Base-by-base conservation (phyloP, 75 land plant species). In the Picea sitchensis region DNA sequence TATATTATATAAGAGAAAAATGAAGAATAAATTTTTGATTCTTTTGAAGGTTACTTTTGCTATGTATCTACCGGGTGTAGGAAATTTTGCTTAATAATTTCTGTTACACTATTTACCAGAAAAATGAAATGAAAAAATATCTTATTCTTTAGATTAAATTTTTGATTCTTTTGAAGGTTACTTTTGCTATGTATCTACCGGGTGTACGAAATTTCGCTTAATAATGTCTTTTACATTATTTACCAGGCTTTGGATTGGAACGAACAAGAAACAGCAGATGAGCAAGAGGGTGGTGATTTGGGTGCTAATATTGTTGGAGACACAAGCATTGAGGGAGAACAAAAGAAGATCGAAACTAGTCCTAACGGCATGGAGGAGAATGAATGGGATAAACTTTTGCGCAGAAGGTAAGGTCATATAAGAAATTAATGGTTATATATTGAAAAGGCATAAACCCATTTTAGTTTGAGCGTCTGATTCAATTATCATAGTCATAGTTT, bases 321-420 rank as follows among this genome's bases (percentile, higher is more conserved):
- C 61, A 34, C 59, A 2, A 61, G n/a, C n/a, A 85, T 64, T 30
- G 83, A 63, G 41, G 78, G 68, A 58, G 75, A 76, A 76, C 91
- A 86, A 71, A 86, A 78, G 76, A 90, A 91, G 65, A 83, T 78
- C 3, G 95, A 91, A 51, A 80, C 81, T 75, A 36, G 14, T 62
- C 75, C 36, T 5, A 76, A 71, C 81, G 65, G 36, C 65, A 65
- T 73, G 38, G 97, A 89, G 72, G 98, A 93, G 74, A 95, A 94
- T 86, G 91, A 98, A 69, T 98, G 99, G 99, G 99, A 98, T 75
- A 91, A 84, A 81, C 90, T 98, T 81, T 79, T 95, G 59, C 91
- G 96, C 36, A 81, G 85, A n/a, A 94, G 99, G 99, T 96, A 59
- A 64, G 47, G 36, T 82, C 20, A 54, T 23, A 36, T 14, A 44